Evolutionary conservation across 1,139 yeast species (phyloP), one percentile per base, ranked within the genome.

Genomic region (Blastobotrys apis): DNA sequence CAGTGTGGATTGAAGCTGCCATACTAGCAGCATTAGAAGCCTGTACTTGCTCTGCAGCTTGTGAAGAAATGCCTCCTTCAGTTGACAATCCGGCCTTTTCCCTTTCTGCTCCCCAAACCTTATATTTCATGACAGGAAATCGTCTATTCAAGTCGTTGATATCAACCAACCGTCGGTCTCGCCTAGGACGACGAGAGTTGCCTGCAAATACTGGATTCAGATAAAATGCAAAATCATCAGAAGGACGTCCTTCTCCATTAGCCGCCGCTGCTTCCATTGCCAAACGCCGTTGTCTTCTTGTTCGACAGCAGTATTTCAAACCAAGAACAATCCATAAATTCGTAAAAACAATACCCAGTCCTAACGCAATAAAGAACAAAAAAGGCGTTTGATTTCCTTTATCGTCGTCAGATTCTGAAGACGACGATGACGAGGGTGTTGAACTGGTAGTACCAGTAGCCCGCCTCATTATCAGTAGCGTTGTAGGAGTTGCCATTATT

Each of bases 61-160:
- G 48, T 13, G 49, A 41, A 9, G 59, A 53, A 8, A 57, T 51
- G 20, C 61, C 62, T 5, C 62, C 61, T 23, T 47, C 52, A 15
- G 51, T 25, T 5, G 55, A 43, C 22, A 55, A 39, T 9, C 60
- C 60, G 31, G 46, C 44, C 21, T 41, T 39, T 25, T 52, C 51
- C n/a, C 58, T 52, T 32, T 52, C 46, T 13, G 49, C 52, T 15
- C 48, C 47, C 62, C 63, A 59, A 17, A 41, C 51, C 43, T 70
- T 64, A 60, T 84, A 84, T 12, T 81, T 73, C 54, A 77, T 74
- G 27, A 69, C 65, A 0, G 94, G 94, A 60, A 84, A 84, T 43
- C 80, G 65, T 34, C 71, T 70, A 43, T 84, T 80, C 20, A 84
- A 80, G 55, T 84, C 84, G 10, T 70, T 75, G 33, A 71, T 71